Evolutionary conservation across 176 grass and related monocot genomes (phyloP).

Genomic region (Aegilops longissima): DNA sequence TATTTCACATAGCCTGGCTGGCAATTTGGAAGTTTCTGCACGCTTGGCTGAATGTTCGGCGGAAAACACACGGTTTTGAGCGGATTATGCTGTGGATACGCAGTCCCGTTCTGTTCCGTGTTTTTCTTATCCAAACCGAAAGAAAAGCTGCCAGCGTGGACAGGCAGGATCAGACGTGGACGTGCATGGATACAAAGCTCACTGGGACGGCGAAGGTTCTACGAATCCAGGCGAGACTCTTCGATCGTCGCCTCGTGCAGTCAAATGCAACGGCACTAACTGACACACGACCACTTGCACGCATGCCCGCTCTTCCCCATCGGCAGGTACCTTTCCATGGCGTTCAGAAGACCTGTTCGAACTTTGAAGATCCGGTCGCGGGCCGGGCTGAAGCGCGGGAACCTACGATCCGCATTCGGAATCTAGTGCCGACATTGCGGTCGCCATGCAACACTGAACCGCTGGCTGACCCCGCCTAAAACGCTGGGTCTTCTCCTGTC

Average conservation of each 20-base stretch:
- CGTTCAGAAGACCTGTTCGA: not conserved
- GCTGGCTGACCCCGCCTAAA: no score
- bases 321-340: constrained; percentile 24
- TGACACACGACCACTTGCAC: constrained; percentile 25
- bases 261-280: constrained; percentile 19
- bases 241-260: constrained; percentile 22
- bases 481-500: no score
- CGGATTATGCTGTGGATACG: not conserved
- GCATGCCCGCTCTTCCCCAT: constrained; percentile 15
- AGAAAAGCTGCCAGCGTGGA: not conserved
- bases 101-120: not conserved
- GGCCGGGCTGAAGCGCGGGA: not conserved
- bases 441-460: not conserved
- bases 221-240: not conserved
- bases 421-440: constrained; percentile 8
- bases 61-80: not conserved
- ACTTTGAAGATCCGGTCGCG: not conserved
- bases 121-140: not conserved
- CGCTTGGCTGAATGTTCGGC: not conserved
- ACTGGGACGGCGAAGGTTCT: not conserved
- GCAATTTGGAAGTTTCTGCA: not conserved
- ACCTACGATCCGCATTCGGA: not conserved
- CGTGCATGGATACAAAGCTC: not conserved
- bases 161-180: not conserved
- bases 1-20: not conserved